These are phyloP conservation scores for Talaromyces wortmannii DNA, from an alignment of 495 filamentous ascomycete genomes.

Conservation along the genomic window DNA sequence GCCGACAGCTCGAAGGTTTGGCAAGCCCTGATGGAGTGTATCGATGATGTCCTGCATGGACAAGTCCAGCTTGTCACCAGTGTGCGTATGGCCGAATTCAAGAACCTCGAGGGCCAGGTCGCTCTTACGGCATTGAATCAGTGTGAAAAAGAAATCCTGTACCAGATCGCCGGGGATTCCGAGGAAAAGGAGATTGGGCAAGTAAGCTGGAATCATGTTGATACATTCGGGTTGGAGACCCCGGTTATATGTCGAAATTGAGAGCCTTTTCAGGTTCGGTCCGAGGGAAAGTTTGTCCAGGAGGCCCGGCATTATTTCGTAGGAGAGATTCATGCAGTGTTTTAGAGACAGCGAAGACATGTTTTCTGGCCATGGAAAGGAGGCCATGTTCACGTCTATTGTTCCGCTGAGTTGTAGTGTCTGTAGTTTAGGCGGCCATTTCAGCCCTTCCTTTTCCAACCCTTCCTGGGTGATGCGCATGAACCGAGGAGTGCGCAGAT, in stretches of 20 bases:
- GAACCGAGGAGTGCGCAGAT: slow-evolving; percentile 50
- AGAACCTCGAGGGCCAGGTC: slow-evolving; percentile 15
- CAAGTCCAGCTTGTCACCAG: slow-evolving; percentile 12
- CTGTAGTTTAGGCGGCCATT: slow-evolving; percentile 15
- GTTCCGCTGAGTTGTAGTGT: slow-evolving; percentile 20
- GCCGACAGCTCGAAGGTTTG: slow-evolving; percentile 15
- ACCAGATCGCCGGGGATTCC: slow-evolving; percentile 24
- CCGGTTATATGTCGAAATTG: slow-evolving; percentile 19
- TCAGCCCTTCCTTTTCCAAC: not conserved
- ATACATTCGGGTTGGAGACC: slow-evolving; percentile 18
- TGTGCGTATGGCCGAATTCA: slow-evolving; percentile 14
- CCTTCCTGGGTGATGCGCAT: slow-evolving; percentile 21
- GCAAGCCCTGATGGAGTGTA: slow-evolving; percentile 14
- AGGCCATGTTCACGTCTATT: slow-evolving; percentile 13
- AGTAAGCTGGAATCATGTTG: slow-evolving; percentile 14
- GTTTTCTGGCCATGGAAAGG: slow-evolving; percentile 23
- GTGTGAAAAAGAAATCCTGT: slow-evolving; percentile 18
- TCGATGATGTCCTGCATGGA: slow-evolving; percentile 9
- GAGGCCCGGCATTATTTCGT: slow-evolving; percentile 13
- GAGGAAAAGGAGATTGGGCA: slow-evolving; percentile 17
- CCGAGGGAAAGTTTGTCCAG: slow-evolving; percentile 14
- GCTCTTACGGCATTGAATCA: slow-evolving; percentile 9
- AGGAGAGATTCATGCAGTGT: slow-evolving; percentile 21
- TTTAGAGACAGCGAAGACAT: slow-evolving; percentile 17
- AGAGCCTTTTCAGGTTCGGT: slow-evolving; percentile 16